Evolutionary conservation across 2,329 filamentous ascomycete species (phyloP).

Genomic region (Fusarium sp.): DNA sequence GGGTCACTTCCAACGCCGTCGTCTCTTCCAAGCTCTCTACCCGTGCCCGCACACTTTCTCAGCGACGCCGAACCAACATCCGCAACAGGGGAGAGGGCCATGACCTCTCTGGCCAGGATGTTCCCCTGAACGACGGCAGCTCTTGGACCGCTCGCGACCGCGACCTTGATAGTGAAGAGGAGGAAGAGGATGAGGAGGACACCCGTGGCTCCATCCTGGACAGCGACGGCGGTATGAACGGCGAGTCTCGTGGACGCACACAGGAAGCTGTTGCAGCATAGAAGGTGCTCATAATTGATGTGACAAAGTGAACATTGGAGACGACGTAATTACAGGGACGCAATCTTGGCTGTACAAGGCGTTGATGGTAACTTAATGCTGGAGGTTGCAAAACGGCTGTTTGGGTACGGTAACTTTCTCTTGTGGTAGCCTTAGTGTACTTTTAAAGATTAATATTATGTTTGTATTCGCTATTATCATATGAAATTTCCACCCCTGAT

Average conservation of each 20-base stretch:
- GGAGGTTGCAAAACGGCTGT: conserved; percentile 41
- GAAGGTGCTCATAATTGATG: conserved; percentile 27
- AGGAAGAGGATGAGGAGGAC: conserved; percentile 71
- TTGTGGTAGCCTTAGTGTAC: conserved; percentile 43
- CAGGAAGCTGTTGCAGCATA: conserved; percentile 63
- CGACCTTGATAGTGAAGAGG: conserved; percentile 73
- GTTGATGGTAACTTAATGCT: conserved; percentile 42
- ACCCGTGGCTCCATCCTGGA: conserved; percentile 62
- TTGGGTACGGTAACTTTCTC: conserved; percentile 40
- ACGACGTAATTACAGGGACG: conserved; percentile 35
- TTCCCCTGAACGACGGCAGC: conserved; percentile 79
- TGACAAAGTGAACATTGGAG: conserved; percentile 12
- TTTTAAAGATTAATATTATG: conserved; percentile 45
- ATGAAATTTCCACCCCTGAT: conserved; percentile 44
- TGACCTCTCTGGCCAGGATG: conserved; percentile 86
- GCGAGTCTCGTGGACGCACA: conserved; percentile 66
- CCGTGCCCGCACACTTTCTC: conserved; percentile 87
- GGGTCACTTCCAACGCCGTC: conserved; percentile 90
- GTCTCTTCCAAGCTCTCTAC: conserved; percentile 89
- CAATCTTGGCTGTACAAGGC: conserved; percentile 43
- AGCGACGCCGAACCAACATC: conserved; percentile 81
- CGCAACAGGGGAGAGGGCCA: conserved; percentile 76
- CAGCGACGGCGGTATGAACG: conserved; percentile 64
- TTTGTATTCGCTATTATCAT: conserved; percentile 19
- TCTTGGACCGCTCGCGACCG: conserved; percentile 83